phyloP scores from a whole-genome alignment of 306 rosid genomes.

The Casuarina equisetifolia region DNA sequence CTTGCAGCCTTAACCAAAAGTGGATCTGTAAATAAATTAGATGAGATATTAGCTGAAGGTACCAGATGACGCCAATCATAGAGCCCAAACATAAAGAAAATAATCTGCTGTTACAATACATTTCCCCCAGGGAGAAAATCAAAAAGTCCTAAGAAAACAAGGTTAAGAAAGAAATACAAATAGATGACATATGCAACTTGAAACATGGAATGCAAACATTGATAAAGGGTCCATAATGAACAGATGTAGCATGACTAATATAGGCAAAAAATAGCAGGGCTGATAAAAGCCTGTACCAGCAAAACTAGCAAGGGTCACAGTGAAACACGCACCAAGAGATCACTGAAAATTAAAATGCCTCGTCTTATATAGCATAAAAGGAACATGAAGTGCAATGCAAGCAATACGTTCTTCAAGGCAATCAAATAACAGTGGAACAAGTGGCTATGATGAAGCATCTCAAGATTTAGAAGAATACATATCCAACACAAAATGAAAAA shows the following conservation, averaged over 20 bases:
- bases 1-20: slow-evolving; percentile 94
- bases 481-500: neutral
- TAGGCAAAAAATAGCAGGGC: neutral
- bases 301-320: neutral
- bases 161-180: neutral
- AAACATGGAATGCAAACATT: neutral
- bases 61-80: slow-evolving; percentile 18
- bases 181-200: neutral
- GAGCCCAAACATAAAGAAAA: neutral
- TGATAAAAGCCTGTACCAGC: neutral
- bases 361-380: neutral
- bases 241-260: neutral
- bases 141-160: neutral
- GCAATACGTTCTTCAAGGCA: neutral
- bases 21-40: slow-evolving; percentile 59
- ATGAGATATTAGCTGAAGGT: slow-evolving; percentile 14
- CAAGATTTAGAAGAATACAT: neutral
- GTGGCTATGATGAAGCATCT: too few species aligned
- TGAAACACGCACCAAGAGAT: neutral
- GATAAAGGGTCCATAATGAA: neutral
- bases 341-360: neutral
- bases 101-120: neutral
- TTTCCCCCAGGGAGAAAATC: neutral
- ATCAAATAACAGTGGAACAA: neutral
- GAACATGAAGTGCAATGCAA: neutral